Evolutionary conservation across 345 rosid genomes (phyloP).

Genomic region (Camelina neglecta): DNA sequence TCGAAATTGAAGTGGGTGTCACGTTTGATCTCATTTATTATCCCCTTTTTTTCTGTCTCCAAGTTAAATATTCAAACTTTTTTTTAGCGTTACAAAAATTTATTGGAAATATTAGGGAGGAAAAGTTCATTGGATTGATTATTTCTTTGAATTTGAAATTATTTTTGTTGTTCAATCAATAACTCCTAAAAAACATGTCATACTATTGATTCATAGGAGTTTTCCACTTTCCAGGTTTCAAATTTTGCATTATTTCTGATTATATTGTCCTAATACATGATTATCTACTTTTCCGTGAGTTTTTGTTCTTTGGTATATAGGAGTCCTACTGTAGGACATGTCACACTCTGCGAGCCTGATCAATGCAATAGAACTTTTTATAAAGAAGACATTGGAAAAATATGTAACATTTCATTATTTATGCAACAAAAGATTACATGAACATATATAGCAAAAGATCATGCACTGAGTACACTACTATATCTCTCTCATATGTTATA

Average conservation of each 20-base stretch:
- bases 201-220: neutral
- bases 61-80: neutral
- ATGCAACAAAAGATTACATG: slow-evolving; percentile 31
- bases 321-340: neutral
- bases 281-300: neutral
- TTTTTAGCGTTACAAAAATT: too few species aligned
- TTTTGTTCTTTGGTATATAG: neutral
- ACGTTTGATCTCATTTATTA: slow-evolving; percentile 23
- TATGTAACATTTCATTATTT: slow-evolving; percentile 25
- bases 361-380: neutral
- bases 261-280: neutral
- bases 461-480: slow-evolving; percentile 22
- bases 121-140: neutral
- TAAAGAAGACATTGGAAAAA: neutral
- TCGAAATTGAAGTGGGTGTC: slow-evolving; percentile 35
- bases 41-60: slow-evolving; percentile 1
- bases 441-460: slow-evolving; percentile 11
- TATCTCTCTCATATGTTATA: neutral
- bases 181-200: neutral
- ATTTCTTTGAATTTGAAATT: neutral
- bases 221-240: neutral
- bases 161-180: slow-evolving; percentile 1
- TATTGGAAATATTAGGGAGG: neutral
- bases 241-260: neutral
- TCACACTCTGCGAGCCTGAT: neutral